phyloP scores from a whole-genome alignment of 2,329 filamentous ascomycete species.

The Cladosporium sp. region DNA sequence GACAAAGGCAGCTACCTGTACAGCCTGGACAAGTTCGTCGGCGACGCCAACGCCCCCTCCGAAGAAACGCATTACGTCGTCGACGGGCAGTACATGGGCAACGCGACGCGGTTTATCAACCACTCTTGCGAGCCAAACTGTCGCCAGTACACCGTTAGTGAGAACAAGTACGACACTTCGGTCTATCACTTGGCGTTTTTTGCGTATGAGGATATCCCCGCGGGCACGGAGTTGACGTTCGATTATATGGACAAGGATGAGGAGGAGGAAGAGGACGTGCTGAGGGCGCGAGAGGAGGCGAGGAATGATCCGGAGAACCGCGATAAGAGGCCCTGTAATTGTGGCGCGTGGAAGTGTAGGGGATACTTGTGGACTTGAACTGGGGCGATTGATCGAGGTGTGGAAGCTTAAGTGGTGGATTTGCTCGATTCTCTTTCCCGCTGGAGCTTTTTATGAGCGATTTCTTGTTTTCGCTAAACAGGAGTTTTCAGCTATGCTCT shows the following conservation, averaged over 20 bases:
- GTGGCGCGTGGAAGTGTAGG: conserved; percentile 62
- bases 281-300: conserved; percentile 31
- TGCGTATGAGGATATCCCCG: conserved; percentile 61
- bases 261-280: conserved; percentile 29
- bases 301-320: conserved; percentile 49
- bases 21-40: conserved; percentile 70
- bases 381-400: conserved; percentile 23
- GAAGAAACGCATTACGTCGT: conserved; percentile 42
- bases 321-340: conserved; percentile 44
- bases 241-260: conserved; percentile 70
- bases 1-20: conserved; percentile 77
- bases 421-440: no score
- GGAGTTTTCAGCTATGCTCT: no score
- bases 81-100: conserved; percentile 71
- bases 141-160: conserved; percentile 73
- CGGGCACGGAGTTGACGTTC: conserved; percentile 70
- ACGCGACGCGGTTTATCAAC: conserved; percentile 77
- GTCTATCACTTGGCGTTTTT: conserved; percentile 77
- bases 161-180: conserved; percentile 68
- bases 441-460: no score
- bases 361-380: conserved; percentile 61
- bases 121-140: conserved; percentile 78
- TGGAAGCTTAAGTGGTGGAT: no score
- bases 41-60: conserved; percentile 40
- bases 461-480: no score